These are phyloP conservation scores for Lanmaoa rubissima DNA, from an alignment of 768 basidiomycete genomes.

Conservation along the genomic window DNA sequence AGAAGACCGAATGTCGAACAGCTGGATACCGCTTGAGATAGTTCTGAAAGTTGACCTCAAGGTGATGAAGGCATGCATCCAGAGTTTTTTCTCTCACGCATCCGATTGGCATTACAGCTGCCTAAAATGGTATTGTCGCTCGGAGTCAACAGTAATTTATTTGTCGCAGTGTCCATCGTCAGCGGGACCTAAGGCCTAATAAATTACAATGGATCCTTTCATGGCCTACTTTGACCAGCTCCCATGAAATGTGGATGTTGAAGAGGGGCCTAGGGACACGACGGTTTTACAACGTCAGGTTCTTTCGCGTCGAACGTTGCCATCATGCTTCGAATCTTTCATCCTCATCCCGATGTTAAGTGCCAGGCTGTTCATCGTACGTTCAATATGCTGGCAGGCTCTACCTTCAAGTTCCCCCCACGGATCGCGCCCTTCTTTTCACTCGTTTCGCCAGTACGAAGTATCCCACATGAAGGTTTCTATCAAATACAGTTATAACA, in stretches of 20 bases:
- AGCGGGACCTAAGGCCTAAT: neutral
- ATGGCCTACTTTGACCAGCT: neutral
- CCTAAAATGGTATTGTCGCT: neutral
- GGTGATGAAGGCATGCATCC: neutral
- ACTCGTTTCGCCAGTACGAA: neutral
- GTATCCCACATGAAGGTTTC: too few relatives aligned
- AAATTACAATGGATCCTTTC: neutral
- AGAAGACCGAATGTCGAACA: too few relatives aligned
- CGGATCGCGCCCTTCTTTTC: neutral
- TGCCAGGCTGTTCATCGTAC: neutral
- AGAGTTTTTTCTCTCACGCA: neutral
- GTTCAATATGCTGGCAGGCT: neutral
- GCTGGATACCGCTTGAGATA: too few relatives aligned
- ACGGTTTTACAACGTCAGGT: neutral
- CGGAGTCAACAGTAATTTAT: neutral
- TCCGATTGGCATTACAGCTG: neutral
- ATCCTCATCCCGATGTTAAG: constrained; percentile 1
- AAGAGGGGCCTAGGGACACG: neutral
- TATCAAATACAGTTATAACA: neutral
- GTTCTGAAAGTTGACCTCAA: too few relatives aligned
- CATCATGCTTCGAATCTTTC: neutral
- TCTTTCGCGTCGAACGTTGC: neutral
- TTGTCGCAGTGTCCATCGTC: neutral
- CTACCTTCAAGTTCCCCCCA: too few relatives aligned
- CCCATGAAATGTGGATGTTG: neutral